Conservation (phyloP, 2,329 filamentous ascomycete species). For the Atkinsonella hypoxylon region DNA sequence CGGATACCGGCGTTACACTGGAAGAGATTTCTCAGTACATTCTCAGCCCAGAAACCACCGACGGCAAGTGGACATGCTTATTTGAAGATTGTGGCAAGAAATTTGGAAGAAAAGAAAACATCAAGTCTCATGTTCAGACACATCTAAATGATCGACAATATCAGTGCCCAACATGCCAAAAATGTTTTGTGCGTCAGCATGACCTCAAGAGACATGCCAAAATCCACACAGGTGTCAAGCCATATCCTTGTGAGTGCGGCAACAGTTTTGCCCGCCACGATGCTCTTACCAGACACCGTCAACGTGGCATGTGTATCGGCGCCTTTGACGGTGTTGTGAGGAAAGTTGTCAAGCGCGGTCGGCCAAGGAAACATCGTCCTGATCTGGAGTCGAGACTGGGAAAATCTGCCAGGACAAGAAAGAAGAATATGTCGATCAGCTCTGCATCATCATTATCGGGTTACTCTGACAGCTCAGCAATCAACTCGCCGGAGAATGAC, state of each 20-base stretch:
- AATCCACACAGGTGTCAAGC: conserved; percentile 93
- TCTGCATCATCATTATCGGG: conserved; percentile 43
- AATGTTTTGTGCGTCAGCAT: conserved; percentile 94
- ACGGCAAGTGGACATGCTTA: conserved; percentile 70
- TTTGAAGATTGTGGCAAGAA: conserved; percentile 72
- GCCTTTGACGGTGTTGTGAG: conserved; percentile 70
- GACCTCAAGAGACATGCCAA: conserved; percentile 96
- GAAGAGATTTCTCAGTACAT: conserved; percentile 76
- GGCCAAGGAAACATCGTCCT: conserved; percentile 49
- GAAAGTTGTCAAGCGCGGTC: conserved; percentile 49
- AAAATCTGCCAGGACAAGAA: conserved; percentile 43
- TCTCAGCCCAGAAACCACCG: conserved; percentile 55
- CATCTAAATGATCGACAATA: conserved; percentile 95
- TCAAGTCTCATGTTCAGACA: conserved; percentile 96
- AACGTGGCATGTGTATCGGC: conserved; percentile 92
- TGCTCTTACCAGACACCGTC: conserved; percentile 83
- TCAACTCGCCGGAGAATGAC: conserved; percentile 39
- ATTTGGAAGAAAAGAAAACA: conserved; percentile 97
- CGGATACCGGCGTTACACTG: conserved; percentile 71
- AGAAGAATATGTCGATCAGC: conserved; percentile 38
- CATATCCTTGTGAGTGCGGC: conserved; percentile 87
- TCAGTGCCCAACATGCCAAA: conserved; percentile 83
- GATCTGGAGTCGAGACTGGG: conserved; percentile 44
- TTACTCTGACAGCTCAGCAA: conserved; percentile 44
- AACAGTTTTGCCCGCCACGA: conserved; percentile 94